phyloP scores from a whole-genome alignment of 1,139 yeast genomes.

The Spathaspora jeffriesii region DNA sequence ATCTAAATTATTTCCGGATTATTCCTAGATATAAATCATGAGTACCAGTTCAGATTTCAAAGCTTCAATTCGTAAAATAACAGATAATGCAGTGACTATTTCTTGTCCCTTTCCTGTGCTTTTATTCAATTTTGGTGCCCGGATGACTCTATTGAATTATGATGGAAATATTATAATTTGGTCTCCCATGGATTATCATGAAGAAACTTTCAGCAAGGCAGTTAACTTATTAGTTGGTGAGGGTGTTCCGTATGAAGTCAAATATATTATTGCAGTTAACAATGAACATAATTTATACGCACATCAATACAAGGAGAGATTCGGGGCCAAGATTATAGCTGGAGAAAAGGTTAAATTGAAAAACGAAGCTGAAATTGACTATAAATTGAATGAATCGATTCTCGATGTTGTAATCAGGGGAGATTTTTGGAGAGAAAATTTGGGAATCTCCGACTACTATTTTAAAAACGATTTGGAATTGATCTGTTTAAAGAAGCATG shows the following conservation, averaged over 20 bases:
- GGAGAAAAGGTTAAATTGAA: conserved; percentile 5
- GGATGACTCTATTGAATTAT: conserved; percentile 45
- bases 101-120: conserved; percentile 6
- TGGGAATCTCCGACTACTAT: conserved; percentile 18
- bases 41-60: not conserved
- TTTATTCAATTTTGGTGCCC: conserved; percentile 44
- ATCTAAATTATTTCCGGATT: not conserved
- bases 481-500: conserved; percentile 46
- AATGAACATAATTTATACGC: conserved; percentile 11
- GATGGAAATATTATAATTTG: conserved; percentile 42
- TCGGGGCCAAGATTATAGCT: conserved; percentile 8
- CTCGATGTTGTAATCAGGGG: conserved; percentile 55
- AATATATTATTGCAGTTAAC: conserved; percentile 10
- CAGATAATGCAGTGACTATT: conserved; percentile 8
- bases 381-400: conserved; percentile 49
- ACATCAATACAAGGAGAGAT: conserved; percentile 9
- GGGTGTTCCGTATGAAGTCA: conserved; percentile 4
- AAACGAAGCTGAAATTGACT: conserved; percentile 4
- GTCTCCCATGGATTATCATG: conserved; percentile 54
- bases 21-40: not conserved
- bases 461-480: conserved; percentile 39
- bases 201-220: conserved; percentile 15
- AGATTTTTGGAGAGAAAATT: conserved; percentile 45
- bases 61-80: conserved; percentile 9
- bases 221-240: conserved; percentile 5